Percentiles rank a stretch among this genome's conserved stretches.
These are phyloP conservation scores for Volvox reticuliferus DNA, from an alignment of 139 green algal species.

Conservation along the genomic window DNA sequence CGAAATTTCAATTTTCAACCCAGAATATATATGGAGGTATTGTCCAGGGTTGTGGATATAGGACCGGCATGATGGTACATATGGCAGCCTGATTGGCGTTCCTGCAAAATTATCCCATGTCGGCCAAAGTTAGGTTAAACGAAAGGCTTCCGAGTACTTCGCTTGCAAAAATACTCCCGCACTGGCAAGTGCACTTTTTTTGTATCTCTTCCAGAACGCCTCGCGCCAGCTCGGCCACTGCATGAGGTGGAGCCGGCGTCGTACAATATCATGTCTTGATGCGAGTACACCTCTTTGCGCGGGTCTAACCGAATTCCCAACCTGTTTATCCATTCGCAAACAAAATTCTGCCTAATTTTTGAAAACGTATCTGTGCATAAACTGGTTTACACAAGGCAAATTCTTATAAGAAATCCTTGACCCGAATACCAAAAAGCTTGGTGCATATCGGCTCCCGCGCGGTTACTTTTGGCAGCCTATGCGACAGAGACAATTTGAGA, in stretches of 20 bases:
- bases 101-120: too few species aligned
- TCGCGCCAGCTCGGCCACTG: not conserved
- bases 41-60: too few species aligned
- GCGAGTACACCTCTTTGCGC: too few species aligned
- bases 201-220: not conserved
- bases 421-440: not conserved
- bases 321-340: too few species aligned
- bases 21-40: too few species aligned
- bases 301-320: too few species aligned
- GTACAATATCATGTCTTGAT: conserved; percentile 2
- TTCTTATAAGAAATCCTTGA: not conserved
- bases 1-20: too few species aligned
- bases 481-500: not conserved
- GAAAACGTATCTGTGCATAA: not conserved
- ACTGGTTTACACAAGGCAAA: not conserved
- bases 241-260: not conserved
- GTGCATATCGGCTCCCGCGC: not conserved
- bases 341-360: not conserved
- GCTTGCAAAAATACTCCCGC: too few species aligned
- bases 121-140: too few species aligned
- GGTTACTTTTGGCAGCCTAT: not conserved
- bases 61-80: too few species aligned
- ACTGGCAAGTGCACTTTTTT: not conserved
- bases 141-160: too few species aligned
- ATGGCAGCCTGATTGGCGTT: too few species aligned